Evolutionary conservation across 768 basidiomycete species (phyloP).

Genomic region (Lactarius pseudohatsudake): DNA sequence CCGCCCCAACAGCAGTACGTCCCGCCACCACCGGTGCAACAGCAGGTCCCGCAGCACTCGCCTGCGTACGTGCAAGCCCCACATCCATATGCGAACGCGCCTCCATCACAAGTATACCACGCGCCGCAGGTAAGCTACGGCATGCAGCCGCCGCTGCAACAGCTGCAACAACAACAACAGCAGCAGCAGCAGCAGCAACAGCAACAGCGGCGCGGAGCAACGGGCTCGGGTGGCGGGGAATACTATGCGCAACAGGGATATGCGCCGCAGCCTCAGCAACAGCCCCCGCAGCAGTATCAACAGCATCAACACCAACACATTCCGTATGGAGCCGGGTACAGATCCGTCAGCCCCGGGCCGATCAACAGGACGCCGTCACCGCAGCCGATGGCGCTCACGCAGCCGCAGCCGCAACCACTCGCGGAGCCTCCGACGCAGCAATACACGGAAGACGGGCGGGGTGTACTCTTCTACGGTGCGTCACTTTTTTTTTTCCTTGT

Average conservation of each 20-base stretch:
- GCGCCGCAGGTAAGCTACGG: not conserved
- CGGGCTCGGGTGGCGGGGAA: conserved; percentile 16
- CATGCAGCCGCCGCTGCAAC: conserved; percentile 26
- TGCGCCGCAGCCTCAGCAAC: conserved; percentile 17
- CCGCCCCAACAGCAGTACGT: conserved; percentile 27
- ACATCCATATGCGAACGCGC: conserved; percentile 25
- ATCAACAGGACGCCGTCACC: conserved; percentile 53
- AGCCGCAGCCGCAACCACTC: conserved; percentile 23
- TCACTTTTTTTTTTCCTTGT: not conserved
- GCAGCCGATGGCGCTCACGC: conserved; percentile 37
- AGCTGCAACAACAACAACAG: conserved; percentile 39
- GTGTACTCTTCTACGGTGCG: conserved; percentile 87
- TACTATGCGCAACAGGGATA: conserved; percentile 25
- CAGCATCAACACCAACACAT: conserved; percentile 37
- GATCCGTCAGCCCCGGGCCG: conserved; percentile 43
- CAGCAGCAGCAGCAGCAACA: conserved; percentile 36
- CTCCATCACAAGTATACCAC: conserved; percentile 22
- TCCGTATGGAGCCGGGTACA: conserved; percentile 39
- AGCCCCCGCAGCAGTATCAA: conserved; percentile 33
- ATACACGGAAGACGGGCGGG: conserved; percentile 77
- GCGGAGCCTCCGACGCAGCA: conserved; percentile 59
- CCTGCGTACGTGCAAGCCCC: conserved; percentile 23
- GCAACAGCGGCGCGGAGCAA: conserved; percentile 18
- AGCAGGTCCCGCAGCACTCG: conserved; percentile 19
- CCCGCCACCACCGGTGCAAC: conserved; percentile 24